Conservation (phyloP, 179 eudicot genomes). For the Vitellaria paradoxa region DNA sequence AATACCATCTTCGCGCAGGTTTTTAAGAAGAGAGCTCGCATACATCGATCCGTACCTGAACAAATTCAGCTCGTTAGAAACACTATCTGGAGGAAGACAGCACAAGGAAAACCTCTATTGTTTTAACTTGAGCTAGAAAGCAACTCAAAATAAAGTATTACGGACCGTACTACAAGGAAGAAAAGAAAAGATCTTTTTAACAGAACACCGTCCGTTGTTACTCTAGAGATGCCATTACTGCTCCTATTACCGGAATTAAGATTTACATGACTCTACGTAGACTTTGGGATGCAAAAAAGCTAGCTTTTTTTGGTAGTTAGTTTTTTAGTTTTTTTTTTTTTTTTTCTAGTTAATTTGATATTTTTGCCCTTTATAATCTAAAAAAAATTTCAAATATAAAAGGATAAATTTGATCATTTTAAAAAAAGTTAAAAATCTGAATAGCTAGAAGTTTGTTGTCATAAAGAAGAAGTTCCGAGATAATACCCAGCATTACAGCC, state of each 20-base stretch:
- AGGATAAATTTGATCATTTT: too few relatives aligned
- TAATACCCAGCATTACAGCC: conserved; percentile 70
- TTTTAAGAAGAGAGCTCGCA: conserved; percentile 57
- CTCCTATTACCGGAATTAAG: neutral
- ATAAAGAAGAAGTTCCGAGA: too few relatives aligned
- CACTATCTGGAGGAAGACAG: neutral
- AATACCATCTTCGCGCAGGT: conserved; percentile 79
- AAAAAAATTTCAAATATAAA: too few relatives aligned
- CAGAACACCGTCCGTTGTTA: neutral
- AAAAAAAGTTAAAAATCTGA: too few relatives aligned
- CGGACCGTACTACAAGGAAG: neutral
- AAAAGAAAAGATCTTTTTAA: neutral
- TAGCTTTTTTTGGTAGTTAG: too few relatives aligned
- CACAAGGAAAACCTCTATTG: neutral
- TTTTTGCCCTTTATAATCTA: too few relatives aligned
- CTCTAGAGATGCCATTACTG: neutral
- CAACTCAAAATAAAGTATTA: too few relatives aligned
- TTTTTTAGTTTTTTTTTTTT: too few relatives aligned
- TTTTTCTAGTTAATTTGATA: too few relatives aligned
- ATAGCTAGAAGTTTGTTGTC: too few relatives aligned
- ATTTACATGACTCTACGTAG: neutral
- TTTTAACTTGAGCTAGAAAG: too few relatives aligned
- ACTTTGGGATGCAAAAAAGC: too few relatives aligned
- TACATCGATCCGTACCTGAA: conserved; percentile 78
- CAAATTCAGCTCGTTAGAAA: neutral